Conservation (phyloP, 345 rosid species). For the Gossypium sturtianum region DNA sequence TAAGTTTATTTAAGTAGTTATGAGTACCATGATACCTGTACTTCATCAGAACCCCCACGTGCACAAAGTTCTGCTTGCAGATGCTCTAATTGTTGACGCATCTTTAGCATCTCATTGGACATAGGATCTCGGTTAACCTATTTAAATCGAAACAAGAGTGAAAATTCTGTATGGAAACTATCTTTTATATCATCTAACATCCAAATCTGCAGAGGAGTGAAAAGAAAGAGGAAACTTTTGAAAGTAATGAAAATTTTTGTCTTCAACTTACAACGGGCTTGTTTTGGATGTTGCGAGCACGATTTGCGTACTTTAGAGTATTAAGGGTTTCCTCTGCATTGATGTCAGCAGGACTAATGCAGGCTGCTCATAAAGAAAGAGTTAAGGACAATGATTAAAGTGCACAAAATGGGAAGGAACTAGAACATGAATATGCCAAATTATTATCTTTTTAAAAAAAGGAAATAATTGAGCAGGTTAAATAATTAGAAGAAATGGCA, state of each 20-base stretch:
- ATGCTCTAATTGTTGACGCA: conserved; percentile 93
- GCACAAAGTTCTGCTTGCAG: conserved; percentile 96
- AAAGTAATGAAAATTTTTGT: not conserved
- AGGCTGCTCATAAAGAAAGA: conserved; percentile 44
- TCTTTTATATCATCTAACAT: not conserved
- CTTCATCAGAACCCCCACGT: conserved; percentile 75
- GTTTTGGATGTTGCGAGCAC: conserved; percentile 94
- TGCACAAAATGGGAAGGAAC: not conserved
- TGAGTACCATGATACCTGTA: conserved; percentile 49
- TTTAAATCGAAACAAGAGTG: conserved; percentile 11
- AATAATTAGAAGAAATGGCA: not conserved
- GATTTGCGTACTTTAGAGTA: conserved; percentile 95
- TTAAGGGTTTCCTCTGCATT: conserved; percentile 98
- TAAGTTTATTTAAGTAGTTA: not conserved
- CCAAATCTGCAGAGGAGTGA: not conserved
- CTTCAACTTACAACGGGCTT: conserved; percentile 85
- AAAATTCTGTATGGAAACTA: not conserved
- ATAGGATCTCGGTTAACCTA: conserved; percentile 97
- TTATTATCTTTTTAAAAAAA: not conserved
- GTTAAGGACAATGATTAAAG: not conserved
- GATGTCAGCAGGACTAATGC: conserved; percentile 98
- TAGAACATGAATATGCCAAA: not conserved
- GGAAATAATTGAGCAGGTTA: not conserved
- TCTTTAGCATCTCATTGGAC: conserved; percentile 89
- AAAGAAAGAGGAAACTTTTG: not conserved